Conservation (phyloP, 75 land plant genomes). For the Picea sitchensis region DNA sequence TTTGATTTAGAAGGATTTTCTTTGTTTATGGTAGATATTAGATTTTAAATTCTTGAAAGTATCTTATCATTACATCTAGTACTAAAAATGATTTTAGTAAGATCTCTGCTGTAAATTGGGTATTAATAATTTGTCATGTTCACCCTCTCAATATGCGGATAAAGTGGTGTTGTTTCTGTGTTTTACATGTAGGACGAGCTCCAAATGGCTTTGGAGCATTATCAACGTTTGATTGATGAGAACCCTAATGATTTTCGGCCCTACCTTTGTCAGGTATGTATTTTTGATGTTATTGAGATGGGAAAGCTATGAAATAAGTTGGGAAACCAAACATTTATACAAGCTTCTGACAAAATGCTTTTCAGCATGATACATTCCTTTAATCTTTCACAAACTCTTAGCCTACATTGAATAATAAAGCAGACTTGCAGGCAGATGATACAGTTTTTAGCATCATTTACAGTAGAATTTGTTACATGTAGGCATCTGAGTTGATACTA, state of each 20-base stretch:
- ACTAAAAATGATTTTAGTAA: not conserved
- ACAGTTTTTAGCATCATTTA: not conserved
- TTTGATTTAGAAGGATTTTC: too few relatives aligned
- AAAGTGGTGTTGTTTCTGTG: not conserved
- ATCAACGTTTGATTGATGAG: slow-evolving; percentile 48
- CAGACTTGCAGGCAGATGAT: not conserved
- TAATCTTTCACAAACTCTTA: not conserved
- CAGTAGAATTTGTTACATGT: not conserved
- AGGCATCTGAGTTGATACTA: not conserved
- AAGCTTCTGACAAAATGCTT: not conserved
- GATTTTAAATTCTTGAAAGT: too few relatives aligned
- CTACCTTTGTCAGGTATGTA: slow-evolving; percentile 70
- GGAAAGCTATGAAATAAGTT: not conserved
- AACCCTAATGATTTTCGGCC: slow-evolving; percentile 84
- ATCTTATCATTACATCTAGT: too few relatives aligned
- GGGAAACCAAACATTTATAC: too few relatives aligned
- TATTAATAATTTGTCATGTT: not conserved
- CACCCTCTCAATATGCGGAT: not conserved
- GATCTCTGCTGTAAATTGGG: not conserved
- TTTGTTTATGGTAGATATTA: too few relatives aligned
- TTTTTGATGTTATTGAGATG: not conserved
- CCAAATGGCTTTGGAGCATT: slow-evolving; percentile 53
- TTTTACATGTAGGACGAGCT: slow-evolving; percentile 53
- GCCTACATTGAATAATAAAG: not conserved
- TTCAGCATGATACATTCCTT: not conserved